These are phyloP conservation scores for Nannochloris sp. DNA, from an alignment of 139 green algal species.

Conservation along the genomic window DNA sequence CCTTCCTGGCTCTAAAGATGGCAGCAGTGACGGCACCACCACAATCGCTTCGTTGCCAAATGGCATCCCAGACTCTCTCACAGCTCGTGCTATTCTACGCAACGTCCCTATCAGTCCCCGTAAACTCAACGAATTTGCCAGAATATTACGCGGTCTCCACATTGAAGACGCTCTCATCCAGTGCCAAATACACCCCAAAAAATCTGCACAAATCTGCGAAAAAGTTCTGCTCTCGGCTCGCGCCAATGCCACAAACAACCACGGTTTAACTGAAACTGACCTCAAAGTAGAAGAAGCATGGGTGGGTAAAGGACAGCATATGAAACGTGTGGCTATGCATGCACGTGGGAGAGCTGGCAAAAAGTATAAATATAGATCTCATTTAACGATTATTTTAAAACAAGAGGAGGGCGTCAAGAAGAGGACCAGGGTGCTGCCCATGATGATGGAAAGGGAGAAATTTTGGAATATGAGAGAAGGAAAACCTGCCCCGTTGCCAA, in stretches of 20 bases:
- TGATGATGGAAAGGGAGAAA: constrained; percentile 22
- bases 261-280: constrained; percentile 21
- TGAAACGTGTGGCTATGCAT: constrained; percentile 33
- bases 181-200: constrained; percentile 22
- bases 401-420: constrained; percentile 2
- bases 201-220: constrained; percentile 10
- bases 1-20: too few relatives aligned
- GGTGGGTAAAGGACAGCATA: constrained; percentile 37
- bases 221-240: constrained; percentile 27
- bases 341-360: constrained; percentile 27
- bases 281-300: constrained; percentile 22
- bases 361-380: constrained; percentile 25
- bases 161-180: constrained; percentile 30
- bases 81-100: constrained; percentile 5
- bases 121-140: constrained; percentile 33
- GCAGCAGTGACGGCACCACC: too few relatives aligned
- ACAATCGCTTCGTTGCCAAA: too few relatives aligned
- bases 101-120: constrained; percentile 14
- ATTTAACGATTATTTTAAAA: constrained; percentile 40
- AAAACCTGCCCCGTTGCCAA: background rate
- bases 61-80: too few relatives aligned
- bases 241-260: constrained; percentile 35
- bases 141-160: constrained; percentile 14
- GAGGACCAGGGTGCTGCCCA: constrained; percentile 14
- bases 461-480: background rate